Base-by-base conservation (phyloP, 2,329 filamentous ascomycete genomes). In the Trichoderma sp. region DNA sequence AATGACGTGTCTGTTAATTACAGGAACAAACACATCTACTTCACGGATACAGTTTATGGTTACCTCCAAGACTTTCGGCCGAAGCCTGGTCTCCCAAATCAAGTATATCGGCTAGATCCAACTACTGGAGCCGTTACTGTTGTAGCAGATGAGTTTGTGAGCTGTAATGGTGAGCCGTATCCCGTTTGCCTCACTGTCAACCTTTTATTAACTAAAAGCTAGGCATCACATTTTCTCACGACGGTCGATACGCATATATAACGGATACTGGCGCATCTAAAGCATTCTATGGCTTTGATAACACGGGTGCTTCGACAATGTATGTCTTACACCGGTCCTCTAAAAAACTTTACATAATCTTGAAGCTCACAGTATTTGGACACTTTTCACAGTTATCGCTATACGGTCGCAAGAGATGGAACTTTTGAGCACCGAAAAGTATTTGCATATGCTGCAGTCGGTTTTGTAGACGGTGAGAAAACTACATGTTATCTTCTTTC, bases 41-140 rank as follows among this genome's bases (percentile, higher is more conserved):
- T 91, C 73, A 90, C 88, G 1, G 88, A 91, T 69, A 84, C 86
- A 0, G 81, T 84, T 8, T 90, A 90, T 72, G 88, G 87, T 3
- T 86, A 82, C 70, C 80, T 86, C 53, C 88, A 90, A 73, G 81
- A 86, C 29, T 89, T 90, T 72, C 82, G 88, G 0, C 84, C 84
- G 0, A 72, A 76, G 6, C 87, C 87, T 0, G 83, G 83, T 0
- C 74, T 89, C 13, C 85, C 81, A 5, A 85, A 84, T 69, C 88
- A 90, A 73, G 86, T 89, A 0, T 90, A 90, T 75, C 83, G 86
- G 2, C 84, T 85, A 57, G 83, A 86, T 56, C 82, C 83, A 1
- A 73, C 71, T 0, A 88, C 83, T 0, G 84, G 84, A 0, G 83
- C 84, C 0, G 77, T 89, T 4, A 81, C 83, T 1, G 84, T 85